Evolutionary conservation across 257 asterid genomes (phyloP).

Genomic region (Jaltomata sinuosa): DNA sequence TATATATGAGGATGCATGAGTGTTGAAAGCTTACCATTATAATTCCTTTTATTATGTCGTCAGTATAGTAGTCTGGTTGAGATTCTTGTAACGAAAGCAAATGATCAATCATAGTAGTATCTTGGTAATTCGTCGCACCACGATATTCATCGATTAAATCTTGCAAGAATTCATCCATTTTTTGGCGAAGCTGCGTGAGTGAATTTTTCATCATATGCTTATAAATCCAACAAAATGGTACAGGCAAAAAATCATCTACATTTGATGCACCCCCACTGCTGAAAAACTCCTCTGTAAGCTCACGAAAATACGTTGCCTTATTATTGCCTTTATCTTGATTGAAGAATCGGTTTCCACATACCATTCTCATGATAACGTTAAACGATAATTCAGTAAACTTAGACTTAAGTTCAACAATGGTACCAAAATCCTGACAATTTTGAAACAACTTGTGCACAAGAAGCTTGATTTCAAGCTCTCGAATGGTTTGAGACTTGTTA

Average conservation of each 20-base stretch:
- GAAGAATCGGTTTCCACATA: constrained; percentile 21
- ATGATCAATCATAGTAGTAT: constrained; percentile 21
- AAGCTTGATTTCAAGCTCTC: constrained; percentile 17
- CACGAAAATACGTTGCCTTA: constrained; percentile 1
- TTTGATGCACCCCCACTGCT: constrained; percentile 7
- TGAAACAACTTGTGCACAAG: background rate
- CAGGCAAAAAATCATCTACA: constrained; percentile 19
- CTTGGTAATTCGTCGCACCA: background rate
- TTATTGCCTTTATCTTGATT: background rate
- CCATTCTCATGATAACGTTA: constrained; percentile 25
- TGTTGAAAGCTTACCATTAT: constrained; percentile 8
- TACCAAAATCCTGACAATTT: background rate
- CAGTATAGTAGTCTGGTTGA: constrained; percentile 19
- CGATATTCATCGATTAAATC: constrained; percentile 16
- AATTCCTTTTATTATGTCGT: constrained; percentile 13
- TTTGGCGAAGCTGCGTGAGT: background rate
- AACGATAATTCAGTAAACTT: constrained; percentile 16
- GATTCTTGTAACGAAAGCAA: constrained; percentile 20
- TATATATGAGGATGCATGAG: background rate
- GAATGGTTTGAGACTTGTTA: constrained; percentile 6
- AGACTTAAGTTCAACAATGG: constrained; percentile 15
- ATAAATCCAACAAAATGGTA: constrained; percentile 25
- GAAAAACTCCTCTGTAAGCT: constrained; percentile 7
- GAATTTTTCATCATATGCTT: constrained; percentile 5
- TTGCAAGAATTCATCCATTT: constrained; percentile 16